Evolutionary conservation across 177 flowering plant genomes (phyloP), one percentile per base, ranked within the genome.

Genomic region (Vitis hybrid): DNA sequence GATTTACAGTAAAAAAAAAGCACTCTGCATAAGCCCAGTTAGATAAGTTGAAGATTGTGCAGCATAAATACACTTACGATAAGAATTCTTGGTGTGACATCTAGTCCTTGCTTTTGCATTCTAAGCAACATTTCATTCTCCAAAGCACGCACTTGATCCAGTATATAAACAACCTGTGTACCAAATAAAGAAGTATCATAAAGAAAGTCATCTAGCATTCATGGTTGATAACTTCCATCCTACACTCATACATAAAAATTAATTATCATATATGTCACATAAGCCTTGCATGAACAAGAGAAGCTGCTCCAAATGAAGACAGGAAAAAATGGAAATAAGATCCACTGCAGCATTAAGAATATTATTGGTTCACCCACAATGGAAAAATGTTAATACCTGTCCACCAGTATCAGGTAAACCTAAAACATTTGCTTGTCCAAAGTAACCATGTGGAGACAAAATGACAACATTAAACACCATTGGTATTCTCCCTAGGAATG

Each of bases 331-430:
- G 49, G 15, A 57, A 34, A 18, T 21, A 7, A 45, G 34, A 34
- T 12, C 17, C n/a, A 52, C 4, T 30, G 32, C 1, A 55, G 39
- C 6, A 52, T 60, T 3, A 69, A 21, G 11, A 11, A 23, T 17
- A 1, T 13, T 10, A 30, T 45, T 26, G 2, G 19, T 19, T 11
- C 18, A 19, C 55, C 23, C n/a, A 52, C 26, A 39, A 66, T 54
- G 60, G 48, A 8, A 3, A 12, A 21, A 58, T 17, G n/a, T 64
- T 39, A 64, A 17, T 83, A 92, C 99, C 96, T 95, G 99, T 2
- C 99, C 99, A 54, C 99, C 98, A 72, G 98, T 93, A 83, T 95
- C 99, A 9, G 99, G 99, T 83, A 91, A 80, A 52, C 99, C 99
- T 59, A 95, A 76, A 49, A 93, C 98, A 80, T 95, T 91, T 57